Base-by-base conservation (phyloP, 352 stramenopile genomes). In the Phytophthora sojae region DNA sequence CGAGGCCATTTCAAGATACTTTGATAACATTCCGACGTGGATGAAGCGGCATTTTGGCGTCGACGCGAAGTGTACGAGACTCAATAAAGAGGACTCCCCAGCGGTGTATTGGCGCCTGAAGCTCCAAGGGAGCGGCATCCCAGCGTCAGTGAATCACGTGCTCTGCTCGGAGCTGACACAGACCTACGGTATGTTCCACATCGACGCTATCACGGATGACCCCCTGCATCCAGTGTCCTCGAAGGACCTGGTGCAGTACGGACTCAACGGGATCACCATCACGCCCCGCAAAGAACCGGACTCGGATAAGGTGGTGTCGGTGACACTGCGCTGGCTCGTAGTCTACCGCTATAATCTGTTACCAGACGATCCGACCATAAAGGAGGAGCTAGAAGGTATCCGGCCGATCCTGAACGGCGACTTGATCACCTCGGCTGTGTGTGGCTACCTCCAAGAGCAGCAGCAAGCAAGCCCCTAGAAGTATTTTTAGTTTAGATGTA, bases 1-100 rank as follows among this genome's bases (percentile, higher is more conserved):
- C 54, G 52, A 37, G 4, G 69, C 69, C 1, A 62, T 61, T 12
- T 23, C 60, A 26, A 51, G 57, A 3, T 83, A 81, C 62, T 66
- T 74, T 14, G 45, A 78, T 7, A 62, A 42, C 45, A 68, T 77
- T 23, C 69, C 69, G 9, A 57, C 17, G 14, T 64, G 45, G 21
- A 76, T 83, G 57, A 78, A 77, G 56, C 63, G 50, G 0, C 76
- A 83, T 44, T 67, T 80, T 32, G 73, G 69, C 56, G 44, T 70
- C 1, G 26, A 72, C 26, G 61, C 57, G 12, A 61, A 47, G 19
- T 68, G 49, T 6, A 66, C 54, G 7, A 69, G 58, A 26, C 58
- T 76, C 19, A 79, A 79, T 45, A 55, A 25, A 3, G 23, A 25
- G 6, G 59, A 76, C n/a, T 64, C 66, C 1, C 54, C 64, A 9